A percentile compares a stretch with the other conserved stretches of the same genome.
Conservation (phyloP, 2,329 filamentous ascomycete genomes). For the Colletotrichum aenigma region DNA sequence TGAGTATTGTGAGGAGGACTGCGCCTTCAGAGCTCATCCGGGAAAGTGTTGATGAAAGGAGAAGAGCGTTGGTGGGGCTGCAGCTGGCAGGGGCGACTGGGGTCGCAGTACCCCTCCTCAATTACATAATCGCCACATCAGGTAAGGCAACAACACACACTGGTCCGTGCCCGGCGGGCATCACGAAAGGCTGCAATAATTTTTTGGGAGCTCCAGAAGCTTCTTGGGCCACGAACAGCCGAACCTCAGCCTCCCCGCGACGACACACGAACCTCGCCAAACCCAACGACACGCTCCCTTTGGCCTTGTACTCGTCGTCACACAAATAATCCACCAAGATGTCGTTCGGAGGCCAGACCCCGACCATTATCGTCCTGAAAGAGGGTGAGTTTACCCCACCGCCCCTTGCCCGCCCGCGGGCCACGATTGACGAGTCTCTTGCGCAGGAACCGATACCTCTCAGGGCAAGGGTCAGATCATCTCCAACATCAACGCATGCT, state of each 20-base stretch:
- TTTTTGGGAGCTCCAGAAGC: constrained; percentile 53
- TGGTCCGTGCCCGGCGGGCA: constrained; percentile 24
- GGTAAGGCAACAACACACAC: constrained; percentile 4
- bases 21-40: neutral
- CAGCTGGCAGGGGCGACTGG: neutral
- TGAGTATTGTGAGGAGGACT: neutral
- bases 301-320: neutral
- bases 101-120: constrained; percentile 11
- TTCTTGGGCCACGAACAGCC: constrained; percentile 31
- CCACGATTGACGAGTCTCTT: constrained; percentile 21
- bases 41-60: neutral
- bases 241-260: constrained; percentile 12
- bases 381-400: constrained; percentile 73
- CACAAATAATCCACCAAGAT: constrained; percentile 53
- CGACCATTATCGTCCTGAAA: constrained; percentile 97
- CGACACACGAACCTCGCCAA: neutral
- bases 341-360: constrained; percentile 97
- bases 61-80: neutral
- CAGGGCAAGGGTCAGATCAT: constrained; percentile 97
- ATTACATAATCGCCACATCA: constrained; percentile 19
- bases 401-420: constrained; percentile 27
- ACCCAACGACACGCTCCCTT: neutral
- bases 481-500: constrained; percentile 97
- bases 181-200: constrained; percentile 50
- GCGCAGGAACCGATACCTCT: constrained; percentile 89